These are phyloP conservation scores for Nepenthes mirabilis DNA, from an alignment of 148 eudicot genomes.

Conservation along the genomic window DNA sequence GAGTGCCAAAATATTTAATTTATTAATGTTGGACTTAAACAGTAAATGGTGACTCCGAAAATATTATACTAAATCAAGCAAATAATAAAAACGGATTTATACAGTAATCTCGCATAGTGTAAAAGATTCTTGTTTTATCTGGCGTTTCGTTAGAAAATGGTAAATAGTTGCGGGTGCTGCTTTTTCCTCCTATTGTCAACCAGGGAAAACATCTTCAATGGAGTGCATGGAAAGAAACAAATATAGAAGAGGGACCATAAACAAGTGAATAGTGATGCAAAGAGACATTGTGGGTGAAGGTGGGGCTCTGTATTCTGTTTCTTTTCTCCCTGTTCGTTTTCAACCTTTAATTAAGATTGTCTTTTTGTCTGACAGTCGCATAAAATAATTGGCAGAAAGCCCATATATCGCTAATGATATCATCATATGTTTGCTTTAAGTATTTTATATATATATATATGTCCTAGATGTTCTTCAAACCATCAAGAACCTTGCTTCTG, in stretches of 20 bases:
- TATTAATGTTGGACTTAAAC: too few relatives aligned
- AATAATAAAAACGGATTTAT: too few relatives aligned
- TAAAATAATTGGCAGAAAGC: slow-evolving; percentile 9
- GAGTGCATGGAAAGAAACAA: slow-evolving; percentile 10
- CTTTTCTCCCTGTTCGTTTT: slow-evolving; percentile 20
- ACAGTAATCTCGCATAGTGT: too few relatives aligned
- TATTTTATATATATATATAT: slow-evolving; percentile 17
- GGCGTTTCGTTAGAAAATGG: too few relatives aligned
- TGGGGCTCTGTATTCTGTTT: slow-evolving; percentile 9
- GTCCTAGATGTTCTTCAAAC: slow-evolving; percentile 9
- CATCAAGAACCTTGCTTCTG: slow-evolving; percentile 3
- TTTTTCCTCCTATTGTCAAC: background rate
- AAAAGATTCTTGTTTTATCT: too few relatives aligned
- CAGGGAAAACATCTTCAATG: slow-evolving; percentile 5
- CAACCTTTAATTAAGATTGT: slow-evolving; percentile 23
- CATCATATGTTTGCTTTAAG: slow-evolving; percentile 1
- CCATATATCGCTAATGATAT: background rate
- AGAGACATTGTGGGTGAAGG: slow-evolving; percentile 19
- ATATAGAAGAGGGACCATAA: slow-evolving; percentile 11
- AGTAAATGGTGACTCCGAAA: too few relatives aligned
- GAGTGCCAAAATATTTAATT: too few relatives aligned
- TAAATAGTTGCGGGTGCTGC: background rate
- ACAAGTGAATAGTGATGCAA: slow-evolving; percentile 10
- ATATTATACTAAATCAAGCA: too few relatives aligned
- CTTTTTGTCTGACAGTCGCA: slow-evolving; percentile 11